A percentile compares a stretch with the other conserved stretches of the same genome.
Evolutionary conservation across 1,284 basidiomycete species (phyloP).

Genomic region (Athelia psychrophila): DNA sequence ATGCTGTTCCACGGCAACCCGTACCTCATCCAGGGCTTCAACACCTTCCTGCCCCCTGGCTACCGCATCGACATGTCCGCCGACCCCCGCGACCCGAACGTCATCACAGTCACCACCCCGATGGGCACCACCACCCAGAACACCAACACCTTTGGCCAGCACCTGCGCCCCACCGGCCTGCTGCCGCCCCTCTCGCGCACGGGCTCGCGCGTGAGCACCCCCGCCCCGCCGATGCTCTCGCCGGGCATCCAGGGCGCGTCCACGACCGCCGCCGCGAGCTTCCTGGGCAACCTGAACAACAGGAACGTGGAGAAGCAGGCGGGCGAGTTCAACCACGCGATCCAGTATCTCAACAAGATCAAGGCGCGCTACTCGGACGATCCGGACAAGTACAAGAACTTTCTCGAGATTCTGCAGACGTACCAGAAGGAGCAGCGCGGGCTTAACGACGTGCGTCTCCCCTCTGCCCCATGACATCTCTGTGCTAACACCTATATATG

Average conservation of each 20-base stretch:
- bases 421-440: conserved; percentile 95
- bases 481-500: conserved; percentile 7
- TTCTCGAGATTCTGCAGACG: conserved; percentile 96
- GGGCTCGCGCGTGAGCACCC: conserved; percentile 43
- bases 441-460: conserved; percentile 76
- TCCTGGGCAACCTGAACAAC: conserved; percentile 54
- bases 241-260: conserved; percentile 31
- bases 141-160: conserved; percentile 35
- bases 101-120: conserved; percentile 95
- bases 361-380: conserved; percentile 93
- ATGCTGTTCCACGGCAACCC: conserved; percentile 94
- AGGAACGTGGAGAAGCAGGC: conserved; percentile 42
- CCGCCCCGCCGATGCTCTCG: conserved; percentile 37
- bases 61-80: conserved; percentile 93
- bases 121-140: conserved; percentile 76
- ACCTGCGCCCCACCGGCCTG: conserved; percentile 23
- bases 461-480: conserved; percentile 2
- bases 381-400: conserved; percentile 96
- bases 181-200: conserved; percentile 26
- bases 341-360: conserved; percentile 98
- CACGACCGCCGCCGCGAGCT: conserved; percentile 53
- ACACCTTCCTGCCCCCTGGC: conserved; percentile 95
- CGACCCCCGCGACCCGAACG: conserved; percentile 73
- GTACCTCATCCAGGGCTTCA: conserved; percentile 95
- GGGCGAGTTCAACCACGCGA: conserved; percentile 95